These are phyloP conservation scores for Atalantia buxifolia DNA, from an alignment of 345 rosid species.

Conservation along the genomic window DNA sequence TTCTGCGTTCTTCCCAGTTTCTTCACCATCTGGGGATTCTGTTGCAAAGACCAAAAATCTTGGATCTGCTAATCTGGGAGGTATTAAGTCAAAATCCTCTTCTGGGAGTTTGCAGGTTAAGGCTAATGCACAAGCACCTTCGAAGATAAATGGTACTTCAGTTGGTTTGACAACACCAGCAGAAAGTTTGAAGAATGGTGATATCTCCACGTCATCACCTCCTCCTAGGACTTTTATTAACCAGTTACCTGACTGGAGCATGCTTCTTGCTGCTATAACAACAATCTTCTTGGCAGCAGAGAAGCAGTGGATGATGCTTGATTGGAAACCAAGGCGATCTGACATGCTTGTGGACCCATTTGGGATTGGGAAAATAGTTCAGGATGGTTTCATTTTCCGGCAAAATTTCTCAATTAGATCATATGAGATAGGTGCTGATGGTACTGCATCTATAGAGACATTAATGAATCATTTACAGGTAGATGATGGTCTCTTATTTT, in stretches of 20 bases:
- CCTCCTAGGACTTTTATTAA: constrained; percentile 92
- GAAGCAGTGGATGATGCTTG: constrained; percentile 99
- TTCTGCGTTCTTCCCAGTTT: constrained; percentile 61
- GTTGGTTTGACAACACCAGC: constrained; percentile 45
- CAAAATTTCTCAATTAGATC: constrained; percentile 94
- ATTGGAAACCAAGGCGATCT: constrained; percentile 88
- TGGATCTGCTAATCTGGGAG: constrained; percentile 50
- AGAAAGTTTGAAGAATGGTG: constrained; percentile 51
- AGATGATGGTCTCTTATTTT: background rate
- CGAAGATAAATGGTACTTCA: constrained; percentile 74
- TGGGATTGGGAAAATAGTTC: constrained; percentile 83
- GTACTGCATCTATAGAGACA: constrained; percentile 94
- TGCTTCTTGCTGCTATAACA: constrained; percentile 98
- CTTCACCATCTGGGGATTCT: constrained; percentile 50
- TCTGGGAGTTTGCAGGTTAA: constrained; percentile 67
- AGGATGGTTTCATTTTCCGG: constrained; percentile 79
- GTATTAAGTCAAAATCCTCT: constrained; percentile 39
- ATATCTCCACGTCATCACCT: constrained; percentile 34
- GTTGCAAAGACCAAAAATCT: constrained; percentile 45
- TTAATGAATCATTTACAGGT: constrained; percentile 98
- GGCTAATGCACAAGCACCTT: constrained; percentile 87
- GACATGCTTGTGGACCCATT: constrained; percentile 86
- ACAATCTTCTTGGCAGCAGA: constrained; percentile 97
- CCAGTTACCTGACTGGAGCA: constrained; percentile 98
- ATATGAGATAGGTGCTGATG: constrained; percentile 98